phyloP scores from a whole-genome alignment of 768 basidiomycete genomes.

The Suillus paluster region DNA sequence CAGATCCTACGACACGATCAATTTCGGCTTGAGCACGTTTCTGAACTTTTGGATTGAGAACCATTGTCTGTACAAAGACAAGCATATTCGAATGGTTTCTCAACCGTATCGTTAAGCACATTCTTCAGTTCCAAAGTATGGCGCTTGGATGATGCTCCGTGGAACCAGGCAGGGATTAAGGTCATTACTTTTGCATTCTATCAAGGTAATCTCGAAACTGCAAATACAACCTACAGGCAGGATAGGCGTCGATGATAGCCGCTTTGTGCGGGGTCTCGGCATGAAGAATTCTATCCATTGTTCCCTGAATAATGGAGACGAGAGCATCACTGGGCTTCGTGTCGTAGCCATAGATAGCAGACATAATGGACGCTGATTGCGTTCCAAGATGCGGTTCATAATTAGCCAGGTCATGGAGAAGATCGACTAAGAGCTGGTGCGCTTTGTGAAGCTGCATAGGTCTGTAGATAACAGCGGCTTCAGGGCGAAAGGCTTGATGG shows the following conservation, averaged over 20 bases:
- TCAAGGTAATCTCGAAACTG: constrained; percentile 14
- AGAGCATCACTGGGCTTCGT: constrained; percentile 41
- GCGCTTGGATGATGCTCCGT: constrained; percentile 48
- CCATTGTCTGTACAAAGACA: constrained; percentile 20
- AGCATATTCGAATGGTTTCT: constrained; percentile 14
- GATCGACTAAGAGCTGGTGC: constrained; percentile 36
- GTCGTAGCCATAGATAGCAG: constrained; percentile 40
- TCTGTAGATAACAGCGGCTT: constrained; percentile 13
- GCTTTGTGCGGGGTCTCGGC: constrained; percentile 13
- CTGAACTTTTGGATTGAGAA: constrained; percentile 17
- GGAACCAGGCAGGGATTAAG: constrained; percentile 51
- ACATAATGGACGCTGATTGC: constrained; percentile 38
- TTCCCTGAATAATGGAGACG: constrained; percentile 39
- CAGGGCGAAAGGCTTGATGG: constrained; percentile 24
- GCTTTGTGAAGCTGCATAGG: constrained; percentile 34
- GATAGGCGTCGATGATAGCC: constrained; percentile 13
- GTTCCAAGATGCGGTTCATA: constrained; percentile 33
- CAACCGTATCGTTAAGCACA: constrained; percentile 20
- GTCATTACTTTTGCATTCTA: constrained; percentile 36
- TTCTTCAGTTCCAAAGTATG: constrained; percentile 44
- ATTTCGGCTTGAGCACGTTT: constrained; percentile 20
- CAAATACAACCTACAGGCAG: constrained; percentile 27
- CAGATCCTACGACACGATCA: constrained; percentile 13
- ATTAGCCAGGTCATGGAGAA: constrained; percentile 33
- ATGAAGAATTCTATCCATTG: constrained; percentile 19